Conservation (phyloP, 805 yeast genomes). For the Grigorovia jiainica region DNA sequence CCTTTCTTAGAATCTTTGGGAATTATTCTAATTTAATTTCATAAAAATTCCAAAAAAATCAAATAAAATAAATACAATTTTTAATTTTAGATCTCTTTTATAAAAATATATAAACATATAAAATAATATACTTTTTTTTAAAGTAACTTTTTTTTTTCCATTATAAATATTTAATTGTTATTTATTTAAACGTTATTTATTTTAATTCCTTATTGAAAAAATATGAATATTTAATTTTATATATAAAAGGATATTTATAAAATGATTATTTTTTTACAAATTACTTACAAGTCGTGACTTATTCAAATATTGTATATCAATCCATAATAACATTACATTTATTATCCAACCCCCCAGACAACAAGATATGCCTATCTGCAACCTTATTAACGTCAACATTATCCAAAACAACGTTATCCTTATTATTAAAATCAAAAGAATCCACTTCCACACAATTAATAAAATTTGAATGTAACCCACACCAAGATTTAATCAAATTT, state of each 20-base stretch:
- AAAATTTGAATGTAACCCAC: slow-evolving; percentile 65
- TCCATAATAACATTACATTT: slow-evolving; percentile 15
- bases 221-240: too few relatives aligned
- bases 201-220: too few relatives aligned
- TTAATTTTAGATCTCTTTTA: not conserved
- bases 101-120: not conserved
- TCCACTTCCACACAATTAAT: slow-evolving; percentile 42
- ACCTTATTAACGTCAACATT: not conserved
- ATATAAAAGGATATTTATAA: too few relatives aligned
- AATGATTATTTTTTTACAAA: too few relatives aligned
- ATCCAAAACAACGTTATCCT: not conserved
- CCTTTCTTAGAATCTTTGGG: too few relatives aligned
- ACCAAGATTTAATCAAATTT: slow-evolving; percentile 42
- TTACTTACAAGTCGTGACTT: too few relatives aligned
- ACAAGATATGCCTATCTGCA: slow-evolving; percentile 13
- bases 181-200: too few relatives aligned
- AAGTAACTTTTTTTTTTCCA: too few relatives aligned
- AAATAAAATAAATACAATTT: not conserved
- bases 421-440: slow-evolving; percentile 14
- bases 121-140: not conserved
- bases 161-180: too few relatives aligned
- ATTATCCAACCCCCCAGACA: slow-evolving; percentile 20
- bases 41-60: too few relatives aligned
- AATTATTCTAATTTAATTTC: too few relatives aligned
- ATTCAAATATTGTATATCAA: not conserved